Evolutionary conservation across 805 yeast species (phyloP).

Genomic region (Komagataella populi): DNA sequence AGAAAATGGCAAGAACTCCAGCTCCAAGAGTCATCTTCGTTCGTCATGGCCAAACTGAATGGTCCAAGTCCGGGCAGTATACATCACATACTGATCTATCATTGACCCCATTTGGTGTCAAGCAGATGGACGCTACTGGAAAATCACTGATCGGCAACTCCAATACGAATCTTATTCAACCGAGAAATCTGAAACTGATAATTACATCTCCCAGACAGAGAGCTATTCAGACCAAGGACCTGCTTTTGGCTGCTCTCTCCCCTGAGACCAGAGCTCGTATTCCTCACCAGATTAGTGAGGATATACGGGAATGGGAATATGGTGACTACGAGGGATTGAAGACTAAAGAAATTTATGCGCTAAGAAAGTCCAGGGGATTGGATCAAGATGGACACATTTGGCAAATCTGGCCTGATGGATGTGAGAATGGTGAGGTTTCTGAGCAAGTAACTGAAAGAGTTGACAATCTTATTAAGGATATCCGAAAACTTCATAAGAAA

Average conservation of each 20-base stretch:
- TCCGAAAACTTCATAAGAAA: slow-evolving; percentile 43
- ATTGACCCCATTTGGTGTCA: slow-evolving; percentile 65
- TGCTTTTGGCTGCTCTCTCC: slow-evolving; percentile 39
- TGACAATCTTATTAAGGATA: slow-evolving; percentile 53
- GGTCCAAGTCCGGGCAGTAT: slow-evolving; percentile 91
- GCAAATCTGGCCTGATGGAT: slow-evolving; percentile 88
- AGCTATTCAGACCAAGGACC: slow-evolving; percentile 61
- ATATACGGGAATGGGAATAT: slow-evolving; percentile 89
- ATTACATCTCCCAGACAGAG: slow-evolving; percentile 74
- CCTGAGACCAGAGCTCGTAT: slow-evolving; percentile 27
- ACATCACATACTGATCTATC: slow-evolving; percentile 78
- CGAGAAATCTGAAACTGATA: slow-evolving; percentile 45
- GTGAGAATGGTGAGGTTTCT: slow-evolving; percentile 77
- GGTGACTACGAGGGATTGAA: slow-evolving; percentile 88
- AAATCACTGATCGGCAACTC: slow-evolving; percentile 45
- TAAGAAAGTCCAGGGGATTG: slow-evolving; percentile 48
- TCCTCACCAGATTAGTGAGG: slow-evolving; percentile 40
- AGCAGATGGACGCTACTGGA: slow-evolving; percentile 68
- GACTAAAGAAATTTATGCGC: slow-evolving; percentile 50
- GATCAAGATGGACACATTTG: slow-evolving; percentile 30
- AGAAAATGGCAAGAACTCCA: slow-evolving; percentile 14
- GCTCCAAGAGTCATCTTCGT: slow-evolving; percentile 61
- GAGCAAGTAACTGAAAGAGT: slow-evolving; percentile 56
- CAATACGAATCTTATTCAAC: slow-evolving; percentile 43
- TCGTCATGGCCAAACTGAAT: slow-evolving; percentile 87